phyloP scores from a whole-genome alignment of 495 filamentous ascomycete genomes.

The Podospora pseudoanserina region DNA sequence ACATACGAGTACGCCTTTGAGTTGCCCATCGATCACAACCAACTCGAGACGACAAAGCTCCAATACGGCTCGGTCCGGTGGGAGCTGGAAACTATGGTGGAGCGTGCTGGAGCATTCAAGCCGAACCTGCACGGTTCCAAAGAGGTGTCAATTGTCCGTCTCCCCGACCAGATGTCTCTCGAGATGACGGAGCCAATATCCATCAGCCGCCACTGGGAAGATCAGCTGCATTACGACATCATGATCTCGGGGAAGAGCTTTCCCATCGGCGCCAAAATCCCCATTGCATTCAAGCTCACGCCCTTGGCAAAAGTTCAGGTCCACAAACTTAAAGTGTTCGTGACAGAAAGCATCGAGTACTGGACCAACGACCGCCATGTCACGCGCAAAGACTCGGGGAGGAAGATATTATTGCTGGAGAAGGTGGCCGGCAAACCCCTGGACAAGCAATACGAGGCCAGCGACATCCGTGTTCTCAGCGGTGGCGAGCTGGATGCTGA shows the following conservation, averaged over 20 bases:
- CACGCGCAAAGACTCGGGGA: conserved; percentile 75
- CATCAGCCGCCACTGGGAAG: conserved; percentile 95
- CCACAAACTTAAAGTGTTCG: conserved; percentile 91
- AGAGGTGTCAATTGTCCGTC: conserved; percentile 82
- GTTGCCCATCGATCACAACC: conserved; percentile 84
- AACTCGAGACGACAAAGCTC: conserved; percentile 88
- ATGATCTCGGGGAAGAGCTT: conserved; percentile 99
- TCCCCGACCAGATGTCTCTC: conserved; percentile 85
- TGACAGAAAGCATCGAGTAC: conserved; percentile 93
- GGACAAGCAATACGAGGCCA: conserved; percentile 71
- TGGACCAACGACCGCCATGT: conserved; percentile 85
- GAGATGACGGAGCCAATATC: conserved; percentile 96
- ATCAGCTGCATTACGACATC: conserved; percentile 97
- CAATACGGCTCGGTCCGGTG: conserved; percentile 87
- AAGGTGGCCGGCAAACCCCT: conserved; percentile 81
- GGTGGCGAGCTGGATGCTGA: conserved; percentile 66
- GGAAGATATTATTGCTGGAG: conserved; percentile 86
- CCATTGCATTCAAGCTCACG: conserved; percentile 96
- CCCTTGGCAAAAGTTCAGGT: conserved; percentile 95
- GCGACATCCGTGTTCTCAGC: conserved; percentile 71
- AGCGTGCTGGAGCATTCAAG: conserved; percentile 88
- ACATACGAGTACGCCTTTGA: conserved; percentile 95
- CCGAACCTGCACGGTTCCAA: conserved; percentile 80
- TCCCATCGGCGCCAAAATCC: conserved; percentile 84
- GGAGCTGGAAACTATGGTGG: conserved; percentile 81